These are phyloP conservation scores for Dictyostelium purpureum DNA, from an alignment of 78 protist species.

Conservation along the genomic window DNA sequence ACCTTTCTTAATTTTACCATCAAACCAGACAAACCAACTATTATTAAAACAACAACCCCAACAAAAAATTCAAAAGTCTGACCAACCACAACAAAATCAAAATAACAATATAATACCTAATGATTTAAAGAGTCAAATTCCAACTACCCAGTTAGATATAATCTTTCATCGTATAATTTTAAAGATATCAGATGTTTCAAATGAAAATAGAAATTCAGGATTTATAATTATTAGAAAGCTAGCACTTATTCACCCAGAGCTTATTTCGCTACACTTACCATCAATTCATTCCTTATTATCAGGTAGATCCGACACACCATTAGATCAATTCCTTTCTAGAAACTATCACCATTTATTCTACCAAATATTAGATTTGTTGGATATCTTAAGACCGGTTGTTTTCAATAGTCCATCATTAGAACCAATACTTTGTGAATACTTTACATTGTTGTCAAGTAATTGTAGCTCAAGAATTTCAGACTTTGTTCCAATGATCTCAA, in stretches of 20 bases:
- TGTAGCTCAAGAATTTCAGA: background rate
- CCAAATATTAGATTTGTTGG: constrained; percentile 44
- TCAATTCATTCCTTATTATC: background rate
- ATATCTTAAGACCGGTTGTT: constrained; percentile 29
- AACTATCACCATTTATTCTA: constrained; percentile 40
- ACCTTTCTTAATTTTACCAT: constrained; percentile 2
- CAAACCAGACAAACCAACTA: background rate
- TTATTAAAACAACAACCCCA: background rate
- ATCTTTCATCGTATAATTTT: constrained; percentile 41
- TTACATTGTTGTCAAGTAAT: constrained; percentile 15
- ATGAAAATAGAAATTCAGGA: background rate
- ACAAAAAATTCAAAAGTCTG: background rate
- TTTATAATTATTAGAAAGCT: constrained; percentile 50
- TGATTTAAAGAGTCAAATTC: background rate
- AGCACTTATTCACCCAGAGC: constrained; percentile 45
- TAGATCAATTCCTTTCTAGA: constrained; percentile 31
- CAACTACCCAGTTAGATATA: constrained; percentile 57
- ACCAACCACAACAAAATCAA: background rate
- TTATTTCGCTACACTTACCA: constrained; percentile 27
- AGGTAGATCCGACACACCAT: constrained; percentile 5
- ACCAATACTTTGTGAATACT: constrained; percentile 43
- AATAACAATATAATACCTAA: background rate
- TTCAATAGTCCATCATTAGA: constrained; percentile 12
- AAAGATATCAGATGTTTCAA: constrained; percentile 17
- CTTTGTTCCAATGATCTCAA: constrained; percentile 8